Conservation (phyloP, 192 early-diverging fungal genomes). For the Backusella psychrophila region DNA sequence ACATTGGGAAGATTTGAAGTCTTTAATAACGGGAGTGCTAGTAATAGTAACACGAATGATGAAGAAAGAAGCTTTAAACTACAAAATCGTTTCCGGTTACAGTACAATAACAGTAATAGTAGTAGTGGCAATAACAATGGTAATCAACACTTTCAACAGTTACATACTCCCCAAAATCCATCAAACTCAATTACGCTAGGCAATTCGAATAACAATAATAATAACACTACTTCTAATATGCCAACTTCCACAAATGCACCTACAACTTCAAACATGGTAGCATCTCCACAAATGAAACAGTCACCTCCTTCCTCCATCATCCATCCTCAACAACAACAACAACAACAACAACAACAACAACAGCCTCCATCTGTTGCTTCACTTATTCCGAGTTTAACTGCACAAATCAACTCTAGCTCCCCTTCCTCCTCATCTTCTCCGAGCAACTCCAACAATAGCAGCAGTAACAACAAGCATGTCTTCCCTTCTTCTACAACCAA, state of each 20-base stretch:
- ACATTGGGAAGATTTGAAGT: not conserved
- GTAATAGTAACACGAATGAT: not conserved
- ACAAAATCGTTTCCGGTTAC: not conserved
- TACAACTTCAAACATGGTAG: not conserved
- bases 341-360: constrained; percentile 4
- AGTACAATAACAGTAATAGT: not conserved
- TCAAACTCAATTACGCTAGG: not conserved
- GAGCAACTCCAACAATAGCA: not conserved
- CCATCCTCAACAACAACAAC: not conserved
- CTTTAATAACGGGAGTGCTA: not conserved
- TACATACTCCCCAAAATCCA: not conserved
- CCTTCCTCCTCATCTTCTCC: not conserved
- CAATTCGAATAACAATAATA: not conserved
- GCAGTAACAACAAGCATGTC: not conserved
- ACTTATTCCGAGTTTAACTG: not conserved
- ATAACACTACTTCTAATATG: not conserved
- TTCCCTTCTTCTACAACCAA: not conserved
- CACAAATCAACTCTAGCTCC: not conserved
- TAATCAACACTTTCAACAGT: not conserved
- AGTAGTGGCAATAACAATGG: not conserved
- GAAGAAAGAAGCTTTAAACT: constrained; percentile 14
- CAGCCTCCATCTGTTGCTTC: not conserved
- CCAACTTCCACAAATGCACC: not conserved
- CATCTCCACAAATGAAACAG: constrained; percentile 6
- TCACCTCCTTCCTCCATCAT: not conserved